Conservation (phyloP, 1,284 basidiomycete species). For the Ustilago trichophora region DNA sequence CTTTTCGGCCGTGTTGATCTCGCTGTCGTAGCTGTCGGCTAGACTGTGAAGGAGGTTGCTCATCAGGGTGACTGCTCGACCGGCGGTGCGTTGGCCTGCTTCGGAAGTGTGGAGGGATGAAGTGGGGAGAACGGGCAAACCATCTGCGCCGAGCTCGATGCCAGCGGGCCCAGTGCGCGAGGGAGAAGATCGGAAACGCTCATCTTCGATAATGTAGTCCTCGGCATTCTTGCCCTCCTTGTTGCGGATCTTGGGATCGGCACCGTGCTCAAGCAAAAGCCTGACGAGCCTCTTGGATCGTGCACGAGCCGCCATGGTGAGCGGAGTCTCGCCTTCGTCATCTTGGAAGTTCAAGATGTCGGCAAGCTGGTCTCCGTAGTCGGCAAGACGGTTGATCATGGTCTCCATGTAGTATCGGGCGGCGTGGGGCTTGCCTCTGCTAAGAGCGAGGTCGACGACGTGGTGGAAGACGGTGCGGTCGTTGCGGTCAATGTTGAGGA, state of each 20-base stretch:
- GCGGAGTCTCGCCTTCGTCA: slow-evolving; percentile 96
- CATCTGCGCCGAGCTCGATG: slow-evolving; percentile 45
- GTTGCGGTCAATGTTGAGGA: slow-evolving; percentile 97
- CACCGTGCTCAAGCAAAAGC: slow-evolving; percentile 93
- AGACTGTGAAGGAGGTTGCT: slow-evolving; percentile 86
- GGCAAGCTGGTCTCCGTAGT: slow-evolving; percentile 94
- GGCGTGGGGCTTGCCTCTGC: slow-evolving; percentile 96
- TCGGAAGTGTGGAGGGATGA: slow-evolving; percentile 79
- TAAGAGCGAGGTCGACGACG: slow-evolving; percentile 96
- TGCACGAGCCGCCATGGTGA: slow-evolving; percentile 95
- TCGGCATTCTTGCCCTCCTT: slow-evolving; percentile 96
- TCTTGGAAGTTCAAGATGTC: slow-evolving; percentile 99
- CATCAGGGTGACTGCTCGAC: slow-evolving; percentile 78
- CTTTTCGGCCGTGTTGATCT: slow-evolving; percentile 88
- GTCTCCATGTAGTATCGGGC: slow-evolving; percentile 99
- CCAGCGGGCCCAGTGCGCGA: slow-evolving; percentile 40
- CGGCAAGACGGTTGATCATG: slow-evolving; percentile 83
- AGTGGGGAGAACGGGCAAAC: slow-evolving; percentile 33
- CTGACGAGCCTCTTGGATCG: slow-evolving; percentile 96
- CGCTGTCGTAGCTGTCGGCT: slow-evolving; percentile 91
- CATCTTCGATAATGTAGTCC: slow-evolving; percentile 98
- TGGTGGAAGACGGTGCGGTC: slow-evolving; percentile 99
- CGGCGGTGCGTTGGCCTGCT: slow-evolving; percentile 86
- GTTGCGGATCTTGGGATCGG: slow-evolving; percentile 94
- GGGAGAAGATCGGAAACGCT: slow-evolving; percentile 92